Evolutionary conservation across 768 basidiomycete species (phyloP), one percentile per base, ranked within the genome.

Genomic region (Termitomyces sp.): DNA sequence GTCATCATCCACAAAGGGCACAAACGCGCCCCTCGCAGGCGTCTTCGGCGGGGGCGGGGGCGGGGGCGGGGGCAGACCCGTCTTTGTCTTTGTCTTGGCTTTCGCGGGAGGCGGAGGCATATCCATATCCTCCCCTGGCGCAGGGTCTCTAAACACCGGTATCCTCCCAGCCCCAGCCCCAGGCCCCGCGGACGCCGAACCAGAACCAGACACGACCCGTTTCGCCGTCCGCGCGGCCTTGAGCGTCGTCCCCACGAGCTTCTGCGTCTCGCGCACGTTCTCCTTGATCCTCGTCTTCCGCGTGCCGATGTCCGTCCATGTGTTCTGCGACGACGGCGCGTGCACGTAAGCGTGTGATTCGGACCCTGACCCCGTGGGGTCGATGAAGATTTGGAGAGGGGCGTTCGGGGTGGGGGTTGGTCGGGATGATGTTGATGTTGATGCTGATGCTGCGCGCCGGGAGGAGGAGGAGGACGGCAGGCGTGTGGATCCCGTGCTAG

Each of bases 251-350:
- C 89, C 90, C 2, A 69, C 80, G 51, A 87, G 78, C 75, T 87
- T 89, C 68, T 82, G 82, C 32, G 83, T 81, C 69, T 88, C 88
- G 8, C 82, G 83, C 1, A 85, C 74, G 63, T 93, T 93, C 73
- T 93, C 90, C 64, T 92, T 93, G 63, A 90, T 76, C 53, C 91
- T 81, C 5, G 85, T 80, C 68, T 88, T 89, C 64, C 90, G 88
- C 58, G 89, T 86, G 20, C 89, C 91, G 2, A 93, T 69, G 58
- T 92, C 90, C 32, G 82, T 80, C 81, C 86, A 93, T 16, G 82
- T 74, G 53, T 81, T 82, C 10, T 71, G 62, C 49, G 71, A 63
- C n/a, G 69, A 71, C 9, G 32, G 73, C 9, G 76, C 77, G 13
- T n/a, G n/a, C n/a, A n/a, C n/a, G n/a, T n/a, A n/a, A n/a, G 76